Evolutionary conservation across 2,329 filamentous ascomycete species (phyloP).

Genomic region (Neoascochyta sp.): DNA sequence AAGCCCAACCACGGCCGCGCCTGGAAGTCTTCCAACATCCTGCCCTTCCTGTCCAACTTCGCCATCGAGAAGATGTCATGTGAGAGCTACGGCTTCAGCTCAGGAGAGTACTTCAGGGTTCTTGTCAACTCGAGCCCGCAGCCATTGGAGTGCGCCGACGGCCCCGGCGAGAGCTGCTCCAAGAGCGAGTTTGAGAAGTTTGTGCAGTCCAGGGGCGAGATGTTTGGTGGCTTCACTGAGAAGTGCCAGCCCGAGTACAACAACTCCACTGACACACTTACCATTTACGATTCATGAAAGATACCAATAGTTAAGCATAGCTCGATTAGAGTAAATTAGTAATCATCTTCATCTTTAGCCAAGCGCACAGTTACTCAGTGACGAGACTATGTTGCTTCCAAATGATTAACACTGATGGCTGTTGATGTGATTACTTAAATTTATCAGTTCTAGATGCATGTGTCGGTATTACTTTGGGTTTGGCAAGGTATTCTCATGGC

Average conservation of each 20-base stretch:
- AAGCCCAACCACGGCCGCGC: slow-evolving; percentile 60
- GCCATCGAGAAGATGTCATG: slow-evolving; percentile 65
- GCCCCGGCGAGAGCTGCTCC: slow-evolving; percentile 51
- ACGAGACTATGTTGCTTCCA: no score
- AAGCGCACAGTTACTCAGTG: no score
- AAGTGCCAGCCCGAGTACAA: slow-evolving; percentile 43
- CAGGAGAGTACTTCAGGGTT: slow-evolving; percentile 51
- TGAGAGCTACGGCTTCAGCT: slow-evolving; percentile 52
- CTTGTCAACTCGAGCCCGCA: slow-evolving; percentile 52
- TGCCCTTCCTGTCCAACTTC: slow-evolving; percentile 64
- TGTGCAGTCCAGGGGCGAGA: slow-evolving; percentile 41
- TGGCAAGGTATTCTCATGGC: no score
- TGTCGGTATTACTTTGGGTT: no score
- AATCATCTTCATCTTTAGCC: no score
- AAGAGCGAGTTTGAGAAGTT: slow-evolving; percentile 44
- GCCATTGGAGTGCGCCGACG: slow-evolving; percentile 48
- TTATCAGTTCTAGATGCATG: no score
- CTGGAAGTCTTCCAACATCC: slow-evolving; percentile 60
- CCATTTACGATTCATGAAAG: slow-evolving; percentile 27
- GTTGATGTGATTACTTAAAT: no score
- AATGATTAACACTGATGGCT: no score
- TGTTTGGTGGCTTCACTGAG: slow-evolving; percentile 44
- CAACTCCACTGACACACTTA: slow-evolving; percentile 43
- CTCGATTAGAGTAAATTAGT: no score
- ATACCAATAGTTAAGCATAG: no score